These are phyloP conservation scores for Aspergillus spinulosporus DNA, from an alignment of 2,329 filamentous ascomycete species.

Conservation along the genomic window DNA sequence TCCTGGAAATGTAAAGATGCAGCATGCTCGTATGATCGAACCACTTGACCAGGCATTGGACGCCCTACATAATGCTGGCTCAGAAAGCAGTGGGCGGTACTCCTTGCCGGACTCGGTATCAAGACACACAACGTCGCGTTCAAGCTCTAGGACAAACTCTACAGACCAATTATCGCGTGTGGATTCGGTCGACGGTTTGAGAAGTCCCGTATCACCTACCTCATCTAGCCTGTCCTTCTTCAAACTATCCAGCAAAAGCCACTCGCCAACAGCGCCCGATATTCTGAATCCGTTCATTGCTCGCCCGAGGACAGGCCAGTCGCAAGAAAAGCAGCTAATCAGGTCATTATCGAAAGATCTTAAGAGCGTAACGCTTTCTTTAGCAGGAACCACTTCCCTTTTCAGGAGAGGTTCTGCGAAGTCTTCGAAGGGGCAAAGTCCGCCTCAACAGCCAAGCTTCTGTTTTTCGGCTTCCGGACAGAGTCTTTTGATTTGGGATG, in stretches of 20 bases:
- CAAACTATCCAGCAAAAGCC: conserved; percentile 18
- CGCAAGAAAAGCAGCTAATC: conserved; percentile 20
- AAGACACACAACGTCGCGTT: conserved; percentile 22
- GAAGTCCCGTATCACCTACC: conserved; percentile 20
- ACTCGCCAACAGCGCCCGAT: conserved; percentile 16
- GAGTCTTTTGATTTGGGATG: conserved; percentile 25
- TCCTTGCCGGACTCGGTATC: conserved; percentile 23
- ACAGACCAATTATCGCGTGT: conserved; percentile 25
- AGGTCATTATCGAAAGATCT: conserved; percentile 23
- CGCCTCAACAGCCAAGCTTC: conserved; percentile 34
- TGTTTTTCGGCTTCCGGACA: conserved; percentile 32
- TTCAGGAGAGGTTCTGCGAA: conserved; percentile 23
- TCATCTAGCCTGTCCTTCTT: conserved; percentile 16
- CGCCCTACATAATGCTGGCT: conserved; percentile 23
- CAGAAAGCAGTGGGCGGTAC: conserved; percentile 19
- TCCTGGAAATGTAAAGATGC: conserved; percentile 31
- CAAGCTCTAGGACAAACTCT: conserved; percentile 26
- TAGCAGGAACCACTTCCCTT: conserved; percentile 20
- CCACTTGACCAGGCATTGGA: conserved; percentile 30
- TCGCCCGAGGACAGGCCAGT: conserved; percentile 11
- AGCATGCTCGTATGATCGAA: conserved; percentile 37
- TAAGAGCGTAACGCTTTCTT: conserved; percentile 22
- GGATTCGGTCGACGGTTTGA: conserved; percentile 18
- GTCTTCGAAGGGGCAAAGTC: conserved; percentile 18
- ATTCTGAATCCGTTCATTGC: conserved; percentile 12